Conservation (phyloP, 2,329 filamentous ascomycete genomes). For the Fusarium scirpi region DNA sequence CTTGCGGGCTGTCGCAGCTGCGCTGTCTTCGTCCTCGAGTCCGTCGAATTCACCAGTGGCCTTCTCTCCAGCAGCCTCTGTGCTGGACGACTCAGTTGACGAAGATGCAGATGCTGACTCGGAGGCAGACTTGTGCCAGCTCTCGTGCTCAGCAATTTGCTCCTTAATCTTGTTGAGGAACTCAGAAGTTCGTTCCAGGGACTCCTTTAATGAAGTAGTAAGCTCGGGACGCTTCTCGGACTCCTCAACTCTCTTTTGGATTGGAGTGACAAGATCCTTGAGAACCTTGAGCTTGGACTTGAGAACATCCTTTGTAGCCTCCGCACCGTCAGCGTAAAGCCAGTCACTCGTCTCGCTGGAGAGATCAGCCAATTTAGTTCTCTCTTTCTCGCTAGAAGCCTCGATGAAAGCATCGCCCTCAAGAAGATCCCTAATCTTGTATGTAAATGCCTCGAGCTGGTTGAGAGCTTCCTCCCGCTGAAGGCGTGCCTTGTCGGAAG, state of each 20-base stretch:
- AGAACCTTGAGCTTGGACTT: constrained; percentile 81
- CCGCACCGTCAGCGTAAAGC: constrained; percentile 87
- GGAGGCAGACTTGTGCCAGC: constrained; percentile 66
- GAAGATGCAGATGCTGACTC: constrained; percentile 62
- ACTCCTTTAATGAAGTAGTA: constrained; percentile 73
- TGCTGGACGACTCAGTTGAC: constrained; percentile 55
- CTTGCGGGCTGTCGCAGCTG: constrained; percentile 54
- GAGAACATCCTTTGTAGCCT: constrained; percentile 80
- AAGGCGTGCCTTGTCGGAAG: constrained; percentile 81
- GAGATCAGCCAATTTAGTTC: constrained; percentile 74
- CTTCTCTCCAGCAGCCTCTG: constrained; percentile 60
- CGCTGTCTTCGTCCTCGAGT: constrained; percentile 77
- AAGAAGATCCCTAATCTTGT: constrained; percentile 85
- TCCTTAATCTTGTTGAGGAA: constrained; percentile 77
- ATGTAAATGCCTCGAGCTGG: constrained; percentile 92
- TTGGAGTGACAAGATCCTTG: constrained; percentile 80
- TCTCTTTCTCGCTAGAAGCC: constrained; percentile 76
- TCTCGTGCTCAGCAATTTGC: constrained; percentile 76
- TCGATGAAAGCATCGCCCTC: constrained; percentile 80
- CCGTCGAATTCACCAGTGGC: constrained; percentile 73
- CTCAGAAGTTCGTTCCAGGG: constrained; percentile 77
- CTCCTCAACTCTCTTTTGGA: constrained; percentile 81
- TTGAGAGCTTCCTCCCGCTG: constrained; percentile 89
- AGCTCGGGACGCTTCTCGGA: constrained; percentile 76
- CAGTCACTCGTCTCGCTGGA: constrained; percentile 82